A percentile compares a stretch with the other conserved stretches of the same genome.
phyloP scores from a whole-genome alignment of 176 grass and related monocot genomes.

The Bothriochloa decipiens region DNA sequence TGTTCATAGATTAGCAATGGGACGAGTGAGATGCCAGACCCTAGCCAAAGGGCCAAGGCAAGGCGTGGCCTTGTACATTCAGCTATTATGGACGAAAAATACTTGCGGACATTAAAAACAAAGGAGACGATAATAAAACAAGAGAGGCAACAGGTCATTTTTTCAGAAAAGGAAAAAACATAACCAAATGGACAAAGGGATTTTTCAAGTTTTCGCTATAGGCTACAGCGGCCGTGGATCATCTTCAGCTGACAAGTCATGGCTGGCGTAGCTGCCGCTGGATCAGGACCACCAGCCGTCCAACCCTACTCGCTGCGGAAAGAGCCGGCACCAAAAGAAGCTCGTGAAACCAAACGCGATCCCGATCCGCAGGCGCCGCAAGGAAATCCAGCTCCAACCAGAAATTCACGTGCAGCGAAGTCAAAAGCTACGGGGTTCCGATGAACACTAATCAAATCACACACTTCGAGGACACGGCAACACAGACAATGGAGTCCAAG shows the following conservation, averaged over 20 bases:
- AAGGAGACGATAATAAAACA: not conserved
- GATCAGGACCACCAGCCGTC: not conserved
- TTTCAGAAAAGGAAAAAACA: not conserved
- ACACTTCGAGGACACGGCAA: not conserved
- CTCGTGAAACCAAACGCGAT: conserved; percentile 25
- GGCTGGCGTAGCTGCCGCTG: not conserved
- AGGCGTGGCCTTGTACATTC: too few relatives aligned
- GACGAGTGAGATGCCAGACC: too few relatives aligned
- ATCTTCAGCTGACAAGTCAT: not conserved
- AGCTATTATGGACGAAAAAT: not conserved
- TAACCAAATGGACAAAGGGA: not conserved
- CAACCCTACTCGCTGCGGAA: not conserved
- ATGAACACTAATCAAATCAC: not conserved
- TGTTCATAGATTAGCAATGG: too few relatives aligned
- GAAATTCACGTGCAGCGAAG: not conserved
- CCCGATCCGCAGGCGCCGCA: not conserved
- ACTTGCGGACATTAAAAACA: too few relatives aligned
- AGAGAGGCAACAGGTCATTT: not conserved
- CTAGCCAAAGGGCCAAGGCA: too few relatives aligned
- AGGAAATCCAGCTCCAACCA: not conserved
- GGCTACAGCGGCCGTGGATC: conserved; percentile 12
- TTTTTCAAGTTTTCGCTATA: not conserved
- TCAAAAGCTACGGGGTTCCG: not conserved
- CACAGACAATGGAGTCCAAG: not conserved
- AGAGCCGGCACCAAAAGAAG: not conserved